phyloP scores from a whole-genome alignment of 345 rosid species.

The Eucalyptus marginata region DNA sequence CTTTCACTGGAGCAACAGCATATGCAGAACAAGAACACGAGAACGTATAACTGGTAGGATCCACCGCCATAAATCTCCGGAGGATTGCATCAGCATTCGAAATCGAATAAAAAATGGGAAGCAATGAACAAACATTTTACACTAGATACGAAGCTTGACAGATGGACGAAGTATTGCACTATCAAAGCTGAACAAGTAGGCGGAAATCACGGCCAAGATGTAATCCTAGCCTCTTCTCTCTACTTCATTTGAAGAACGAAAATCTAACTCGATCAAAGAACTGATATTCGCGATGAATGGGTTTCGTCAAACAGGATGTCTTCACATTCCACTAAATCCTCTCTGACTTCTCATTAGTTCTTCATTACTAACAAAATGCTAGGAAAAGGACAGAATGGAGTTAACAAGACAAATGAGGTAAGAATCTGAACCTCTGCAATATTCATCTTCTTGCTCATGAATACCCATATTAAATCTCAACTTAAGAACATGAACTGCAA shows the following conservation, averaged over 20 bases:
- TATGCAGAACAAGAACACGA: not conserved
- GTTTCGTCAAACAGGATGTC: not conserved
- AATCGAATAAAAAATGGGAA: not conserved
- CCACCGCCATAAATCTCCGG: not conserved
- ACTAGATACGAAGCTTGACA: not conserved
- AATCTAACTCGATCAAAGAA: not conserved
- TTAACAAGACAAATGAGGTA: not conserved
- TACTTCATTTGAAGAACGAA: not conserved
- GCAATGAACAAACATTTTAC: not conserved
- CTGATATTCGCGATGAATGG: not conserved
- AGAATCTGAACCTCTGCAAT: not conserved
- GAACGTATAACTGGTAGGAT: not conserved
- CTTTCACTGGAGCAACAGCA: not conserved
- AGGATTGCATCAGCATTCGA: not conserved
- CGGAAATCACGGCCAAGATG: not conserved
- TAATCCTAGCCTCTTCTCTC: not conserved
- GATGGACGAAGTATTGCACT: not conserved
- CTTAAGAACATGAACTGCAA: not conserved
- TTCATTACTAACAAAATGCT: not conserved
- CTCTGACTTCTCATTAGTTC: not conserved
- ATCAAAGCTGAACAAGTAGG: not conserved
- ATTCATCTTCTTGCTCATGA: not conserved
- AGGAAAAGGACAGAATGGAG: not conserved
- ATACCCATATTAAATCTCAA: not conserved
- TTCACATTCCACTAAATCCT: not conserved